Evolutionary conservation across 1,139 yeast species (phyloP).

Genomic region (Trichomonascaceae sp.): DNA sequence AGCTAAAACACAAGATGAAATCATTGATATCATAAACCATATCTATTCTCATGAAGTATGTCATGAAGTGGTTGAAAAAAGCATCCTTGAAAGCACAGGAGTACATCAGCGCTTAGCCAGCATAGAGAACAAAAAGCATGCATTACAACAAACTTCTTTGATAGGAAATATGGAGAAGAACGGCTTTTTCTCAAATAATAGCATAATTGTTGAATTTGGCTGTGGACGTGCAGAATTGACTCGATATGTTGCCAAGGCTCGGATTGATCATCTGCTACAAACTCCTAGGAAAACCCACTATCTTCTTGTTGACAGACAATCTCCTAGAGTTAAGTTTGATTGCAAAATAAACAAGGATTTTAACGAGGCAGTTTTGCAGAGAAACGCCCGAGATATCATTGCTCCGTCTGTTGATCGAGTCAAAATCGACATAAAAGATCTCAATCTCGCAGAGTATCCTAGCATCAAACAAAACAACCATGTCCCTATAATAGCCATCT

Average conservation of each 20-base stretch:
- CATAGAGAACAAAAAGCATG: constrained; percentile 63
- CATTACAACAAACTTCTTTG: constrained; percentile 73
- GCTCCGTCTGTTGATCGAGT: constrained; percentile 45
- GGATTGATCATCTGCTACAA: constrained; percentile 1
- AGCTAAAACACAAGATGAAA: constrained; percentile 14
- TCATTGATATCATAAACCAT: constrained; percentile 10
- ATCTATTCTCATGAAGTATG: constrained; percentile 14
- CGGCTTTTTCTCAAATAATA: constrained; percentile 32
- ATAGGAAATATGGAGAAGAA: constrained; percentile 57
- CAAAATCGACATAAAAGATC: constrained; percentile 74
- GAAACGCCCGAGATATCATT: not conserved
- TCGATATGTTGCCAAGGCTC: constrained; percentile 53
- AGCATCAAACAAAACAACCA: constrained; percentile 12
- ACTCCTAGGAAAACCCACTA: constrained; percentile 1
- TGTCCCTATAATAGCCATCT: constrained; percentile 49
- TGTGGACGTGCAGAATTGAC: constrained; percentile 86
- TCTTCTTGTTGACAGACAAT: constrained; percentile 69
- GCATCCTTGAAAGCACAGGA: constrained; percentile 23
- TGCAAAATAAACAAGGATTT: constrained; percentile 55
- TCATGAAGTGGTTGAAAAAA: constrained; percentile 15
- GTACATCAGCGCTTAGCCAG: constrained; percentile 40
- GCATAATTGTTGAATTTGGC: constrained; percentile 69
- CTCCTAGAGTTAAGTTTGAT: constrained; percentile 75
- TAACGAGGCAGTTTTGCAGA: constrained; percentile 17
- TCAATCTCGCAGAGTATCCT: constrained; percentile 47